phyloP scores from a whole-genome alignment of 2,329 filamentous ascomycete species.

The Trichoderma arundinaceum region DNA sequence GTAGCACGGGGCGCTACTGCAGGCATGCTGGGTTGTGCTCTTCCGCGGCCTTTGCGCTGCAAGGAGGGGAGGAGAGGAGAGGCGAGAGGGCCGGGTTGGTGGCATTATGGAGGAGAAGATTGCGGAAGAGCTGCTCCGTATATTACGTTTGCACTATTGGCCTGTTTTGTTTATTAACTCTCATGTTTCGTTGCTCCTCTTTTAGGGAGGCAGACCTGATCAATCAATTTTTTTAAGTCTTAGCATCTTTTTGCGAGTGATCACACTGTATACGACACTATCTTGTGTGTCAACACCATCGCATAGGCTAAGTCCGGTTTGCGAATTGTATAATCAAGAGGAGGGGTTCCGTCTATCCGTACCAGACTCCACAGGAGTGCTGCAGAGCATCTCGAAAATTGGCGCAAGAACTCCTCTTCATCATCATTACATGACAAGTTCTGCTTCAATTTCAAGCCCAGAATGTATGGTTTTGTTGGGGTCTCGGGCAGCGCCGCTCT shows the following conservation, averaged over 20 bases:
- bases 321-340: not conserved
- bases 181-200: not conserved
- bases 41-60: not conserved
- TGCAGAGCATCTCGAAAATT: not conserved
- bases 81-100: not conserved
- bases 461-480: not conserved
- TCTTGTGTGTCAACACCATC: too few relatives aligned
- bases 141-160: not conserved
- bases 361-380: constrained; percentile 5
- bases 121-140: too few relatives aligned
- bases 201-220: not conserved
- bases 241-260: too few relatives aligned
- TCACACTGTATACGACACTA: too few relatives aligned
- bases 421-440: not conserved
- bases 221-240: not conserved
- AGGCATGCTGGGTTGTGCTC: not conserved
- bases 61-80: not conserved
- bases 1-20: constrained; percentile 18
- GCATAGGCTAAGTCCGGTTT: too few relatives aligned
- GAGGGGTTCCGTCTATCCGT: not conserved
- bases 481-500: constrained; percentile 6
- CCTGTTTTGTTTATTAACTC: not conserved
- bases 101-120: too few relatives aligned
- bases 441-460: not conserved
- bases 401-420: not conserved